Conservation (phyloP, 1,284 basidiomycete genomes). For the Sphaerobolus stellatus region DNA sequence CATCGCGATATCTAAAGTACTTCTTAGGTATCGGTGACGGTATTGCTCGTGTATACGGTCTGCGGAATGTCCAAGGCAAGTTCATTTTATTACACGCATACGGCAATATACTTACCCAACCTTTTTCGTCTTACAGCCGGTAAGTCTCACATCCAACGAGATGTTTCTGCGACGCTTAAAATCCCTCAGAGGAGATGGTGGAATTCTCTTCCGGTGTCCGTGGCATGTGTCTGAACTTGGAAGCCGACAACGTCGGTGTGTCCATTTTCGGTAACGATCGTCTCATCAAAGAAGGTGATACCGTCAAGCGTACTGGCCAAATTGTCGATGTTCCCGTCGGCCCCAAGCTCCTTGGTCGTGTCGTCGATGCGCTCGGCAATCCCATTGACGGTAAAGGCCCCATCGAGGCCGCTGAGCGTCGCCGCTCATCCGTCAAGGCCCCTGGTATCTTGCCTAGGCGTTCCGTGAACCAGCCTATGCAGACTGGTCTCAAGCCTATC, state of each 20-base stretch:
- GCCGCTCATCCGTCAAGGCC: conserved; percentile 97
- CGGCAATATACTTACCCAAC: neutral
- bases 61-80: conserved; percentile 87
- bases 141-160: no score
- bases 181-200: conserved; percentile 99
- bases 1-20: conserved; percentile 8
- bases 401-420: conserved; percentile 89
- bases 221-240: conserved; percentile 99
- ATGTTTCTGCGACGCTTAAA: no score
- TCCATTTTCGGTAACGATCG: conserved; percentile 99
- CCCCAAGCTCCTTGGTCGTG: conserved; percentile 93
- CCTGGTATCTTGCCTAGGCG: conserved; percentile 98
- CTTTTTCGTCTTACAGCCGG: conserved; percentile 26
- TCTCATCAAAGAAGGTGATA: conserved; percentile 99
- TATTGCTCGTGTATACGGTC: conserved; percentile 98
- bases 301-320: conserved; percentile 99
- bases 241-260: conserved; percentile 99
- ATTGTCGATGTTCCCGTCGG: conserved; percentile 99
- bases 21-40: conserved; percentile 94
- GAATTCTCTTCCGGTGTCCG: conserved; percentile 99
- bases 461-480: conserved; percentile 99
- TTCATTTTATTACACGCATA: conserved; percentile 1
- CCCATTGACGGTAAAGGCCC: conserved; percentile 99
- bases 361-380: conserved; percentile 98
- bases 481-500: conserved; percentile 99